These are phyloP conservation scores for Ustilago curta DNA, from an alignment of 1,284 basidiomycete genomes.

Conservation along the genomic window DNA sequence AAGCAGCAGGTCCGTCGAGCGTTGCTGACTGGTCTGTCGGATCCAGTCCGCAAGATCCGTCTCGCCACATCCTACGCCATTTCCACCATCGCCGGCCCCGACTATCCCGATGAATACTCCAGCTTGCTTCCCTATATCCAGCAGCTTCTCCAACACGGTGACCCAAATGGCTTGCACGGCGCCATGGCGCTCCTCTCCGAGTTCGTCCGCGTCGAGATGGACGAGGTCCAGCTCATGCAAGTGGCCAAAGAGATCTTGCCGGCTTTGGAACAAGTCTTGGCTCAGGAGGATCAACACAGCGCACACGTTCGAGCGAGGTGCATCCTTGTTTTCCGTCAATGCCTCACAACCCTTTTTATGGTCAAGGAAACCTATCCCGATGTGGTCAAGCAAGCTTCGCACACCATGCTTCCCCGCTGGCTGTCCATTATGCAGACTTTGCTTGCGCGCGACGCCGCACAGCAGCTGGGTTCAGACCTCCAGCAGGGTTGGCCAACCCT, in stretches of 20 bases:
- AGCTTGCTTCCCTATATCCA: slow-evolving; percentile 59
- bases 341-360: slow-evolving; percentile 88
- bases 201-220: slow-evolving; percentile 64
- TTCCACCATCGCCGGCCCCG: slow-evolving; percentile 57
- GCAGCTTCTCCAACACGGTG: slow-evolving; percentile 44
- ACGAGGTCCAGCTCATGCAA: slow-evolving; percentile 64
- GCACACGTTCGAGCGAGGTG: slow-evolving; percentile 76
- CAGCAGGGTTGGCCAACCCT: slow-evolving; percentile 50
- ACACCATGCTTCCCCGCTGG: slow-evolving; percentile 87
- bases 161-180: slow-evolving; percentile 52
- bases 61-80: slow-evolving; percentile 59
- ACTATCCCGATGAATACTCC: slow-evolving; percentile 66
- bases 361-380: slow-evolving; percentile 91
- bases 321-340: slow-evolving; percentile 89
- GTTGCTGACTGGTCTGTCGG: slow-evolving; percentile 55
- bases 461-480: slow-evolving; percentile 19
- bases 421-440: slow-evolving; percentile 53
- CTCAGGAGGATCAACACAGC: slow-evolving; percentile 40
- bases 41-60: slow-evolving; percentile 57
- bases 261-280: slow-evolving; percentile 54
- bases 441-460: slow-evolving; percentile 25
- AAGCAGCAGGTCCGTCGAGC: slow-evolving; percentile 55
- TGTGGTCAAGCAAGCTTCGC: slow-evolving; percentile 83
- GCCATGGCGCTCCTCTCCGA: slow-evolving; percentile 64
- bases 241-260: slow-evolving; percentile 63